Conservation (phyloP, 805 yeast species). For the Kurtzmaniella fragi region DNA sequence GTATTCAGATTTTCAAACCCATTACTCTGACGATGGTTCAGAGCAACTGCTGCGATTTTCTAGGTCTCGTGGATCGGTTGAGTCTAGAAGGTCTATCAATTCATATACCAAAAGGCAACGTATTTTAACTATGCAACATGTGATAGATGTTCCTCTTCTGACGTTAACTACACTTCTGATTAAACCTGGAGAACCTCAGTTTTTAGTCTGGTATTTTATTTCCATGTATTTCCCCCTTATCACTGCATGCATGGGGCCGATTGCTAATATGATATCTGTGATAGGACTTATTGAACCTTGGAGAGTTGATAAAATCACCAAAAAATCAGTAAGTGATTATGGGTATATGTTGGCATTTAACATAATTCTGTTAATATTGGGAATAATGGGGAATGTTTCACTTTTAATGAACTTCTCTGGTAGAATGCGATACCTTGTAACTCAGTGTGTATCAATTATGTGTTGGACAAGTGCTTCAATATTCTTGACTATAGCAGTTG, state of each 20-base stretch:
- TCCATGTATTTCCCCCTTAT: slow-evolving; percentile 70
- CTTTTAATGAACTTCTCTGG: slow-evolving; percentile 65
- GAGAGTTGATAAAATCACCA: slow-evolving; percentile 35
- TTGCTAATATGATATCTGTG: slow-evolving; percentile 69
- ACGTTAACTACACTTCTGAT: slow-evolving; percentile 25
- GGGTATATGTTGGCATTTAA: slow-evolving; percentile 51
- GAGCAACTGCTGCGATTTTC: too few relatives aligned
- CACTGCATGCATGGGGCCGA: slow-evolving; percentile 75
- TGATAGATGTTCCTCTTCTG: slow-evolving; percentile 27
- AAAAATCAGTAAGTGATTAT: slow-evolving; percentile 27
- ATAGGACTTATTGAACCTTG: slow-evolving; percentile 69
- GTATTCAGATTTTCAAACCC: neutral
- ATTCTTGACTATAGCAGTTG: slow-evolving; percentile 46
- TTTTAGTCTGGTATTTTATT: slow-evolving; percentile 56
- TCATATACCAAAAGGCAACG: neutral
- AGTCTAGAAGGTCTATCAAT: too few relatives aligned
- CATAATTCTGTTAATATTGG: slow-evolving; percentile 57
- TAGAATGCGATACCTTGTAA: slow-evolving; percentile 48
- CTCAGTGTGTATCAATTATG: slow-evolving; percentile 57
- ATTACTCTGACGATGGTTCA: too few relatives aligned
- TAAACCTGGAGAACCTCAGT: slow-evolving; percentile 33
- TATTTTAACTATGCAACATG: slow-evolving; percentile 18
- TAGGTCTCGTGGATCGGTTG: too few relatives aligned
- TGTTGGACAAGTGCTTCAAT: slow-evolving; percentile 62
- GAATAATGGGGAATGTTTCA: slow-evolving; percentile 64